Evolutionary conservation across 2,329 filamentous ascomycete genomes (phyloP).

Genomic region (Botryotinia narcissicola): DNA sequence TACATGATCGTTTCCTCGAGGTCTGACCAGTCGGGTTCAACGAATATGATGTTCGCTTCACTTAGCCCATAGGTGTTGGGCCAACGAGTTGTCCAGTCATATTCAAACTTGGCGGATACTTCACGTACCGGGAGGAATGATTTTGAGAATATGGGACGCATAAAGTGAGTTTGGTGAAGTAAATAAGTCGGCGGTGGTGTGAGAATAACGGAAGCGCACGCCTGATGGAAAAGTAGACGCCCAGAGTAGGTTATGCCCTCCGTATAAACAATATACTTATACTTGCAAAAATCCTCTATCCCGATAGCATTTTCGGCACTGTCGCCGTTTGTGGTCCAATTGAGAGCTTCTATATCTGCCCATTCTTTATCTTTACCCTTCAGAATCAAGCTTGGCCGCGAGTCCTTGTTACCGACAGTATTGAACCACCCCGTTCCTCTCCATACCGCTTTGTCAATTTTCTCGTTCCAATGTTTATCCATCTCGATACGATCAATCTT

Average conservation of each 20-base stretch:
- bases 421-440: slow-evolving; percentile 52
- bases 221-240: slow-evolving; percentile 51
- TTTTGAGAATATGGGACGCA: slow-evolving; percentile 45
- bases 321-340: slow-evolving; percentile 28
- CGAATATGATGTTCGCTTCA: slow-evolving; percentile 51
- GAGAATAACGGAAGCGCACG: slow-evolving; percentile 49
- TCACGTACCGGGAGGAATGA: slow-evolving; percentile 27
- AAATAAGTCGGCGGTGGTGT: slow-evolving; percentile 49
- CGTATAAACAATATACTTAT: slow-evolving; percentile 52
- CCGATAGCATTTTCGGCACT: slow-evolving; percentile 47
- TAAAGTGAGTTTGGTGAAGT: slow-evolving; percentile 51
- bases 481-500: slow-evolving; percentile 43
- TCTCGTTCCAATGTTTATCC: slow-evolving; percentile 34
- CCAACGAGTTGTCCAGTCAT: slow-evolving; percentile 41
- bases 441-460: slow-evolving; percentile 49
- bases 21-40: slow-evolving; percentile 51
- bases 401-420: slow-evolving; percentile 30
- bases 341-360: slow-evolving; percentile 49
- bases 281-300: slow-evolving; percentile 52
- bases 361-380: slow-evolving; percentile 41
- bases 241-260: slow-evolving; percentile 55
- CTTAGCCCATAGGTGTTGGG: slow-evolving; percentile 38
- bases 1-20: slow-evolving; percentile 47
- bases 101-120: neutral
- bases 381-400: slow-evolving; percentile 30